Evolutionary conservation across 352 stramenopile genomes (phyloP), one percentile per base, ranked within the genome.

Genomic region (Achlya hypogyna): DNA sequence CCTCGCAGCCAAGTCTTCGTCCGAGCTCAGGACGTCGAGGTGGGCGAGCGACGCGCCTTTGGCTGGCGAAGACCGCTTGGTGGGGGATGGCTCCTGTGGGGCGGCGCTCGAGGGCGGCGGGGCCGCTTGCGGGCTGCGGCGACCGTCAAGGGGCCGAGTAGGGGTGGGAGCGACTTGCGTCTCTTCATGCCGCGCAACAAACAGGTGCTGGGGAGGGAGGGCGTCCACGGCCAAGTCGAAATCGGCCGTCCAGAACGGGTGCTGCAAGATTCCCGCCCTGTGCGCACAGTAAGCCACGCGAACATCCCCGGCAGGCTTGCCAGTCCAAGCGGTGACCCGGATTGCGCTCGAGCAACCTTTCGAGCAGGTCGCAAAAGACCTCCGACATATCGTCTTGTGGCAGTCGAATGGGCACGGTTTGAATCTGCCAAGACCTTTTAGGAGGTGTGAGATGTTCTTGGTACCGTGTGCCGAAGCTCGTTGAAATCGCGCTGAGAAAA

Each of bases 401-500:
- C 12, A 91, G 62, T 35, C 75, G 43, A 16, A 90, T 54, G 8
- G 56, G 18, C 5, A 86, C 72, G 29, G 69, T 86, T 81, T 91
- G 84, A 60, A 93, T 93, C 84, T 93, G 40, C 12, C 10, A 34
- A 51, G 12, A 71, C 12, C 27, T 52, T 25, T 34, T 32, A 63
- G 6, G n/a, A 71, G 22, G 62, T 35, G 5, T 56, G 18, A 52
- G 10, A 35, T 23, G 16, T 12, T 10, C 31, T 27, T 27, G 32
- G 51, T 69, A 95, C 84, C 72, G 86, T 87, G 66, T 75, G 76
- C 32, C 76, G 79, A 14, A 95, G 70, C 35, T 93, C 77, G 0
- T 79, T 75, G 52, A 91, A 93, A 59, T 81, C 86, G 0, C 78
- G 85, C 53, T 91, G 78, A 4, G 71, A 86, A 68, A 93, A 93